Evolutionary conservation across 2,329 filamentous ascomycete genomes (phyloP), one percentile per base, ranked within the genome.

Genomic region (Neonectria hederae): DNA sequence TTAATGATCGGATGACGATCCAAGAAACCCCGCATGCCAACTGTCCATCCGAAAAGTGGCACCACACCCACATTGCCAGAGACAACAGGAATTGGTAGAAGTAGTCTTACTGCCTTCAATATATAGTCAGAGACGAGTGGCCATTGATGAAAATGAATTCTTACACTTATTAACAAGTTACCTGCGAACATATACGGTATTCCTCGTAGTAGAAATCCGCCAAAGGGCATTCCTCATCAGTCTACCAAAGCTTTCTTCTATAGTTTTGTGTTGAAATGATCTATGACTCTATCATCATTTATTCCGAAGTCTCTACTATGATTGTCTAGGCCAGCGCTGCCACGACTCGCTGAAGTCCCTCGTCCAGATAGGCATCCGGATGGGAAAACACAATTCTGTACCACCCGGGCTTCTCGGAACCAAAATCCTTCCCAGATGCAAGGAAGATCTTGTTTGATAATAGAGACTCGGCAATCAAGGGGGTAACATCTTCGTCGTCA

Each of bases 351-450:
- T 62, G 26, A 13, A 77, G 63, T 2, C 76, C 75, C 48, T 76
- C 63, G 5, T 75, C 68, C 8, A 82, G 61, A 48, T 77, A 74
- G 1, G 69, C 69, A 46, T 67, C 63, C 19, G 72, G 64, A 7
- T 80, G 75, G 1, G 79, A 76, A 56, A 81, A 81, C 8, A 81
- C 77, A 56, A 82, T 77, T 4, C 79, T 68, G 55, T 79, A 80
- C 79, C 78, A 80, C 0, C 78, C 79, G 0, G 75, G 71, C 66
- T 76, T 66, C 63, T 81, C 79, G 0, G 79, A 72, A 1, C 80
- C 80, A 63, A 79, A 82, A 0, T 71, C 72, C 8, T 74, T 69
- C 0, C 79, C 80, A 0, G 75, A 76, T 6, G 79, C 79, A 24
- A 81, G 63, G 45, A 80, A 81, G 2, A 81, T 72, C 42, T 68